Evolutionary conservation across 345 rosid species (phyloP).

Genomic region (Cardiospermum halicacabum): DNA sequence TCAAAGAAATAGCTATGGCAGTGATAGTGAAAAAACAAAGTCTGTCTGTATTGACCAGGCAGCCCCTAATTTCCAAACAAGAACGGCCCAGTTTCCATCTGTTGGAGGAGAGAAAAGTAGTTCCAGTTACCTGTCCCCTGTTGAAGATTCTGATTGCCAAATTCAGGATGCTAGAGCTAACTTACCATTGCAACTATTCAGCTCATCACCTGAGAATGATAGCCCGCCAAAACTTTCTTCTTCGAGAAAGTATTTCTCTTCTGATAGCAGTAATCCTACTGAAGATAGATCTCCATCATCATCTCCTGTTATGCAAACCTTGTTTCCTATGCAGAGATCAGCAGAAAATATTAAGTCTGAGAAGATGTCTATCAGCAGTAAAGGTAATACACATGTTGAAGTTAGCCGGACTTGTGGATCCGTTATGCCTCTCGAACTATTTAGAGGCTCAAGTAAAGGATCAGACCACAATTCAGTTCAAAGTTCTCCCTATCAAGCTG

Average conservation of each 20-base stretch:
- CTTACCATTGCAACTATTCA: constrained; percentile 72
- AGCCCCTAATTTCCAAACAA: constrained; percentile 34
- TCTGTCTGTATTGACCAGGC: constrained; percentile 36
- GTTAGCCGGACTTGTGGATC: constrained; percentile 32
- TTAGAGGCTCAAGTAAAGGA: constrained; percentile 47
- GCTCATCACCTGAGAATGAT: constrained; percentile 64
- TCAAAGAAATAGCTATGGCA: constrained; percentile 56
- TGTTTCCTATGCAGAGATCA: constrained; percentile 70
- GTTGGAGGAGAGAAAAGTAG: constrained; percentile 65
- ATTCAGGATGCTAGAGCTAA: constrained; percentile 48
- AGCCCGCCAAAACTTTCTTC: constrained; percentile 66
- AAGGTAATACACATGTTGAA: constrained; percentile 36
- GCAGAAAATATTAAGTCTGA: constrained; percentile 51
- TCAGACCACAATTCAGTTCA: constrained; percentile 39
- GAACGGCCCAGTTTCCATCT: constrained; percentile 34
- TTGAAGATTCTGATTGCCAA: constrained; percentile 68
- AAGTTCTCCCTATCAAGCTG: constrained; percentile 53
- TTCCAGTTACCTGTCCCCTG: constrained; percentile 62
- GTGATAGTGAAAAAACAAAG: constrained; percentile 60
- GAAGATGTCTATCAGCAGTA: constrained; percentile 34
- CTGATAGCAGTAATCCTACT: constrained; percentile 80
- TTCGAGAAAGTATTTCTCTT: constrained; percentile 78
- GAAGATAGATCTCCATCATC: constrained; percentile 77
- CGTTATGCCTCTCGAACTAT: constrained; percentile 64
- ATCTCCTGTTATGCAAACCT: constrained; percentile 64